phyloP scores from a whole-genome alignment of 805 yeast species.

The Kodamaea nitidulidarum region DNA sequence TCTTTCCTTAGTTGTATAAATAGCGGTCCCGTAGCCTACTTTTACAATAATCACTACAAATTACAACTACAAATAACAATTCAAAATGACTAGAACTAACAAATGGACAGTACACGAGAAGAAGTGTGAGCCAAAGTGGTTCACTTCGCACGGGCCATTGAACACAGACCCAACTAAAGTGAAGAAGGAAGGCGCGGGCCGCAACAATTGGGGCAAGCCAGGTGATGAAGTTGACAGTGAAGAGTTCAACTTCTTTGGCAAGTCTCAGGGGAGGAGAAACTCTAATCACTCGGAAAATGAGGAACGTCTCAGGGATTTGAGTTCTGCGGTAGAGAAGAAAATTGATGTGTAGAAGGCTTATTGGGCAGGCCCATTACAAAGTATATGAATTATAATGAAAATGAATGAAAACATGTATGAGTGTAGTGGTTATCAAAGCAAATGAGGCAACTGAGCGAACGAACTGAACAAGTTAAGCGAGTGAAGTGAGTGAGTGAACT shows the following conservation, averaged over 20 bases:
- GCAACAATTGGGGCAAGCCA: slow-evolving; percentile 80
- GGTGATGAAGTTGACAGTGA: slow-evolving; percentile 70
- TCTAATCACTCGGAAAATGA: slow-evolving; percentile 37
- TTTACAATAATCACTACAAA: slow-evolving; percentile 1
- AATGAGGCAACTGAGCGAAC: too few relatives aligned
- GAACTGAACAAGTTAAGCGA: neutral
- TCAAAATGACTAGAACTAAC: slow-evolving; percentile 72
- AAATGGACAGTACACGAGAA: slow-evolving; percentile 70
- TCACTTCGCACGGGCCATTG: slow-evolving; percentile 69
- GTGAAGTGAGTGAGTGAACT: neutral
- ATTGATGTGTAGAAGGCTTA: slow-evolving; percentile 1
- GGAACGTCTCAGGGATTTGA: slow-evolving; percentile 21
- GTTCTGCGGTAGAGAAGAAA: slow-evolving; percentile 18
- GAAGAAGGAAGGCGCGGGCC: slow-evolving; percentile 83
- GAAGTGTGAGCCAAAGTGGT: slow-evolving; percentile 61
- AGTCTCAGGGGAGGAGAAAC: slow-evolving; percentile 31
- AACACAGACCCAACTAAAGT: slow-evolving; percentile 71
- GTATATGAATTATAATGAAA: neutral
- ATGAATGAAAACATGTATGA: too few relatives aligned
- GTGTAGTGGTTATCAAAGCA: too few relatives aligned
- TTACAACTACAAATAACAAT: slow-evolving; percentile 6
- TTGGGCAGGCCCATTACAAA: neutral
- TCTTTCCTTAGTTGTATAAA: slow-evolving; percentile 3
- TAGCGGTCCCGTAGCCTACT: neutral
- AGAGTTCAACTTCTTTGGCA: slow-evolving; percentile 30